Conservation (phyloP, 176 grass and related monocot genomes). For the Avena eriantha region DNA sequence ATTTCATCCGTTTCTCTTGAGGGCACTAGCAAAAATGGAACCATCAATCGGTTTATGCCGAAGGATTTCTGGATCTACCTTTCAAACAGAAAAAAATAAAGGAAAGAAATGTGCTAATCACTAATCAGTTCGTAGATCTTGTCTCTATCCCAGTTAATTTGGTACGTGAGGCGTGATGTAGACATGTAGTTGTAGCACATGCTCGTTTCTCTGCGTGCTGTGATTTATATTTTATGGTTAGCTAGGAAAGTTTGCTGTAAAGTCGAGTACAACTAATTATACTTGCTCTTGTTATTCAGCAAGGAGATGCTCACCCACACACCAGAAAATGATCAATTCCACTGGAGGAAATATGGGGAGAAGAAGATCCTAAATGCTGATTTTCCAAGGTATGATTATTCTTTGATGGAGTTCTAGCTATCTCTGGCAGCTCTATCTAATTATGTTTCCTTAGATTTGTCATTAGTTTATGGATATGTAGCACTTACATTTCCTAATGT, state of each 20-base stretch:
- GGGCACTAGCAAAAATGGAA: background rate
- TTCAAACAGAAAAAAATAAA: background rate
- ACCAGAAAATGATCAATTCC: conserved; percentile 51
- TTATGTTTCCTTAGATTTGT: background rate
- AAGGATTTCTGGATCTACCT: conserved; percentile 1
- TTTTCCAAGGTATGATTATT: conserved; percentile 44
- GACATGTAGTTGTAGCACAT: background rate
- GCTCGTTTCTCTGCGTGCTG: background rate
- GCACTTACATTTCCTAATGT: background rate
- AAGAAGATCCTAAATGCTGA: conserved; percentile 50
- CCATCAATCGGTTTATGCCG: background rate
- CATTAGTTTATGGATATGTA: background rate
- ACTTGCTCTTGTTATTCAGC: conserved; percentile 12
- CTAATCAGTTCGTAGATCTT: conserved; percentile 1
- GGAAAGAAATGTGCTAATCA: background rate
- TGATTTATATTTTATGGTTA: conserved; percentile 45
- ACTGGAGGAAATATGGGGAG: conserved; percentile 66
- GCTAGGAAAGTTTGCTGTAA: background rate
- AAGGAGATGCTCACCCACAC: conserved; percentile 28
- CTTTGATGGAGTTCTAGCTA: conserved; percentile 20
- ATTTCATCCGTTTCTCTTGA: background rate
- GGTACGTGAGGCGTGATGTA: background rate
- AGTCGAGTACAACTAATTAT: background rate
- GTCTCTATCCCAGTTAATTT: background rate
- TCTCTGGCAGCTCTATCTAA: background rate